A percentile compares a stretch with the other conserved stretches of the same genome.
These are phyloP conservation scores for Hemisphaericaspora nanyangensis DNA, from an alignment of 805 yeast genomes.

Conservation along the genomic window DNA sequence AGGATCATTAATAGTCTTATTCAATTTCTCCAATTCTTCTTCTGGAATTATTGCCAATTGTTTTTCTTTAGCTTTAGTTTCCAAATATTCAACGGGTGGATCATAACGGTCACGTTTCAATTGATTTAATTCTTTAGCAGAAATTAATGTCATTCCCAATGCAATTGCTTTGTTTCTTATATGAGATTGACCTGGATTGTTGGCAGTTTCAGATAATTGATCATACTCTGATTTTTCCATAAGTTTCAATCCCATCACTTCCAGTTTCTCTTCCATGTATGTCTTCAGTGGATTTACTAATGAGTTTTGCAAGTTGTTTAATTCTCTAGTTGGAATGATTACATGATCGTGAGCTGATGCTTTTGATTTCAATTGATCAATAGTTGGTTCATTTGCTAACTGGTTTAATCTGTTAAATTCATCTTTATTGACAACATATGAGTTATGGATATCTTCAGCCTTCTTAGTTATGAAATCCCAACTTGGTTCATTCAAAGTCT, in stretches of 20 bases:
- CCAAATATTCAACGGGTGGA: constrained; percentile 24
- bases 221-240: constrained; percentile 26
- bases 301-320: constrained; percentile 6
- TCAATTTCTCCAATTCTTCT: constrained; percentile 13
- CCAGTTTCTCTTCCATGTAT: constrained; percentile 15
- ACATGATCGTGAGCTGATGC: constrained; percentile 11
- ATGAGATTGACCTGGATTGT: constrained; percentile 30
- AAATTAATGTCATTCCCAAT: constrained; percentile 11
- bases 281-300: constrained; percentile 9
- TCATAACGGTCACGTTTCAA: constrained; percentile 13
- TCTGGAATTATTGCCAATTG: background rate
- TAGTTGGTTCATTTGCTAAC: constrained; percentile 11
- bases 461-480: constrained; percentile 17
- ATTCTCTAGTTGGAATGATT: constrained; percentile 11
- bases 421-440: constrained; percentile 12
- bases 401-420: constrained; percentile 8
- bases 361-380: constrained; percentile 15
- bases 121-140: background rate
- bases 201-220: constrained; percentile 21
- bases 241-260: constrained; percentile 27
- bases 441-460: constrained; percentile 8
- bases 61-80: constrained; percentile 13
- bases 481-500: constrained; percentile 12
- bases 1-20: constrained; percentile 8
- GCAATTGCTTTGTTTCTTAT: constrained; percentile 31